A percentile compares a stretch with the other conserved stretches of the same genome.
phyloP scores from a whole-genome alignment of 495 filamentous ascomycete species.

The Penicillium crystallinum region DNA sequence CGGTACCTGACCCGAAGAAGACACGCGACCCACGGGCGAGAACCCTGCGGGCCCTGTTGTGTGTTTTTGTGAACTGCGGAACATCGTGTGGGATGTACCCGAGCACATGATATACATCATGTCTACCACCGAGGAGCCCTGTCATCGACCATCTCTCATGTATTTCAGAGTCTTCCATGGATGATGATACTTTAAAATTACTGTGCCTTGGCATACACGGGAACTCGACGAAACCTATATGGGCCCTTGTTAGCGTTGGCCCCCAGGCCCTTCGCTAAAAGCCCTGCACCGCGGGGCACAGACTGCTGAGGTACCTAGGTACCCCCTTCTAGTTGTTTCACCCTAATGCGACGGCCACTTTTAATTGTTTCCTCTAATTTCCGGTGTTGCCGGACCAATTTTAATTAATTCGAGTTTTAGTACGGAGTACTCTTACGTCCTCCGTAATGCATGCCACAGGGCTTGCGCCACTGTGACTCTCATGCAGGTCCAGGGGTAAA shows the following conservation, averaged over 20 bases:
- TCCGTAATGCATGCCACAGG: not conserved
- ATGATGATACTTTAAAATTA: not conserved
- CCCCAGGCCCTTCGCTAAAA: constrained; percentile 1
- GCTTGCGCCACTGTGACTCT: not conserved
- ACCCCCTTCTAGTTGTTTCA: constrained; percentile 2
- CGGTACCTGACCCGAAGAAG: constrained; percentile 5
- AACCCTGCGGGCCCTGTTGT: not conserved
- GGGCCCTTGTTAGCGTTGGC: not conserved
- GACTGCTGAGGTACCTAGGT: not conserved
- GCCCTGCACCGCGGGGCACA: constrained; percentile 2
- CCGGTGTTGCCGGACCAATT: constrained; percentile 3
- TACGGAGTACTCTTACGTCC: not conserved
- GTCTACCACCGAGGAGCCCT: too few relatives aligned
- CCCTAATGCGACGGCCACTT: constrained; percentile 3
- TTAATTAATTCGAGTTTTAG: not conserved
- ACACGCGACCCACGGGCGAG: not conserved
- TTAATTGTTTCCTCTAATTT: constrained; percentile 8
- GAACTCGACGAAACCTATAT: not conserved
- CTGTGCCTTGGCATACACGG: not conserved
- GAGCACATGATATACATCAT: too few relatives aligned
- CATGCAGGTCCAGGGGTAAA: not conserved
- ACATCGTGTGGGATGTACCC: too few relatives aligned
- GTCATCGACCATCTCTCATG: not conserved
- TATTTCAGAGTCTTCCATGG: not conserved
- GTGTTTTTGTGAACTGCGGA: not conserved